Conservation (phyloP, 139 green algal species). For the Limnomonas spitsbergensis region DNA sequence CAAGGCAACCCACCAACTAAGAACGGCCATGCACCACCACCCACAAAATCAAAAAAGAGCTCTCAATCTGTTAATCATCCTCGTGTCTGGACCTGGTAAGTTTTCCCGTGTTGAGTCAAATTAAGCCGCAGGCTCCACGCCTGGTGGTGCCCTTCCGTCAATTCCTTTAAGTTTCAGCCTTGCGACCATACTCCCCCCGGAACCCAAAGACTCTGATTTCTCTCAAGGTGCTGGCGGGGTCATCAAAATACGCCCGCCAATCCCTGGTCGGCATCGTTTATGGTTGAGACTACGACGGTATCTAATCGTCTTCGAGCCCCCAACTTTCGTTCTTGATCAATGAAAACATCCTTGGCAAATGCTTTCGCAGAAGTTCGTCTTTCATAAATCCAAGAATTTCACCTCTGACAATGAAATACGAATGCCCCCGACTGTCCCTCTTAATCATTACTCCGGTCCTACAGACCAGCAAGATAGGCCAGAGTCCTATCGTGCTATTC, state of each 20-base stretch:
- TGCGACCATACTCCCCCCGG: constrained; percentile 94
- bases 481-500: too few relatives aligned
- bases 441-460: constrained; percentile 99
- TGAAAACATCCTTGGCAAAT: constrained; percentile 99
- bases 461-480: constrained; percentile 95
- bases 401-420: constrained; percentile 99
- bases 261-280: too few relatives aligned
- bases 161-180: constrained; percentile 95
- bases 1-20: constrained; percentile 94
- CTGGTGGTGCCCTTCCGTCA: constrained; percentile 94
- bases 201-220: constrained; percentile 99
- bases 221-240: constrained; percentile 96
- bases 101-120: constrained; percentile 96
- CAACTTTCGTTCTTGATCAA: constrained; percentile 99
- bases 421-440: constrained; percentile 98
- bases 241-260: too few relatives aligned
- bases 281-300: constrained; percentile 92
- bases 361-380: constrained; percentile 98
- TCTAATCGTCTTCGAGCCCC: constrained; percentile 99
- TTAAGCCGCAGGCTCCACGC: constrained; percentile 94
- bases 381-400: constrained; percentile 99
- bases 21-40: constrained; percentile 71
- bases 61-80: constrained; percentile 94
- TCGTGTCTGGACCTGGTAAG: constrained; percentile 94
- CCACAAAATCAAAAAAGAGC: constrained; percentile 94